phyloP scores from a whole-genome alignment of 2,329 filamentous ascomycete genomes.

The Ustulina deusta region DNA sequence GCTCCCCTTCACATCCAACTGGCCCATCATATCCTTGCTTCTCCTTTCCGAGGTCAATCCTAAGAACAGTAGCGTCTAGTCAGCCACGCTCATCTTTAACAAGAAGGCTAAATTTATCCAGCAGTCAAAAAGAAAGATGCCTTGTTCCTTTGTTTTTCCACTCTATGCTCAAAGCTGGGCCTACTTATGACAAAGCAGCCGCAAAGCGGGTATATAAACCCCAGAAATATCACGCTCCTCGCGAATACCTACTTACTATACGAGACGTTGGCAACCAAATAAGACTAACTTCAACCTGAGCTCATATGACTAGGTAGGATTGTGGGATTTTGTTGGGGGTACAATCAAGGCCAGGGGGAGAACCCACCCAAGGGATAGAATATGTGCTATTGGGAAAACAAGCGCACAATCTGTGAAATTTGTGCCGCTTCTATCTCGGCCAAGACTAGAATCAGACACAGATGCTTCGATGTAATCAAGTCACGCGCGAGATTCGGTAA shows the following conservation, averaged over 20 bases:
- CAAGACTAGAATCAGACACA: conserved; percentile 20
- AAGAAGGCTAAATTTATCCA: too few species aligned
- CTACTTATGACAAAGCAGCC: background rate
- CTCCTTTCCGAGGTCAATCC: background rate
- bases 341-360: too few species aligned
- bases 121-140: background rate
- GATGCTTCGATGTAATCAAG: conserved; percentile 38
- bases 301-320: background rate
- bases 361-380: background rate
- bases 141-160: background rate
- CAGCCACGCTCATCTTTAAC: background rate
- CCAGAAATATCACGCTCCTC: background rate
- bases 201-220: background rate
- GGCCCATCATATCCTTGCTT: background rate
- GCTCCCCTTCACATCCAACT: background rate
- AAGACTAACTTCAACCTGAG: background rate
- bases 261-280: too few species aligned
- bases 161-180: too few species aligned
- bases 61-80: too few species aligned
- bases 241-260: background rate
- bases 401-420: conserved; percentile 18
- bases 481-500: conserved; percentile 24
- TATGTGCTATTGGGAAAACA: conserved; percentile 39
- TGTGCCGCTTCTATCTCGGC: conserved; percentile 17
- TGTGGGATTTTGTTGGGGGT: background rate